These are phyloP conservation scores for Elongisporangium senticosum DNA, from an alignment of 352 stramenopile genomes.

Conservation along the genomic window DNA sequence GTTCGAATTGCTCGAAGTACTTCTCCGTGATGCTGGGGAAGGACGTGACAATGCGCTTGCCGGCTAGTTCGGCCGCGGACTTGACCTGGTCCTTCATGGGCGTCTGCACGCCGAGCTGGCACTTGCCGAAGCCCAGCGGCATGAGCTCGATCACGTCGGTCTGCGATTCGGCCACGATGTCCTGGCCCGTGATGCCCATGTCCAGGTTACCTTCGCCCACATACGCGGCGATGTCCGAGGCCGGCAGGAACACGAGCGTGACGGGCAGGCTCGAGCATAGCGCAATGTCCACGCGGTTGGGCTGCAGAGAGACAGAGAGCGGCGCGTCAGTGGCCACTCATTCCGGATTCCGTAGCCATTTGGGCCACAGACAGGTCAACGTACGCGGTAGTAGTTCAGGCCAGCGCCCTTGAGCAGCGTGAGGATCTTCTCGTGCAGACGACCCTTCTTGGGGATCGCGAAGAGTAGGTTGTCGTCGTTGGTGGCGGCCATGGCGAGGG, in stretches of 20 bases:
- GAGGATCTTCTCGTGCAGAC: conserved; percentile 95
- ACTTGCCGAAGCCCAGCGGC: conserved; percentile 95
- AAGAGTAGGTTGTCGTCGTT: conserved; percentile 82
- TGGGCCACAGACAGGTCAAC: neutral
- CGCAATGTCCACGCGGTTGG: conserved; percentile 89
- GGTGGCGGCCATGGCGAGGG: conserved; percentile 10
- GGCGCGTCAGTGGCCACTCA: neutral
- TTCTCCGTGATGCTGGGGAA: conserved; percentile 92
- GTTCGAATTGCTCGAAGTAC: conserved; percentile 94
- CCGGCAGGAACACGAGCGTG: conserved; percentile 96
- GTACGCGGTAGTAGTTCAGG: conserved; percentile 92
- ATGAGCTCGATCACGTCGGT: conserved; percentile 91
- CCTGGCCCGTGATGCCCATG: conserved; percentile 96
- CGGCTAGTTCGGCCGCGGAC: conserved; percentile 79
- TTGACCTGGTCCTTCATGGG: conserved; percentile 86
- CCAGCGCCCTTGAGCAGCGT: conserved; percentile 95
- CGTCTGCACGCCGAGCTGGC: conserved; percentile 93
- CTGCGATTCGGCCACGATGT: conserved; percentile 91
- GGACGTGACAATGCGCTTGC: conserved; percentile 97
- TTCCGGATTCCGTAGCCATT: neutral
- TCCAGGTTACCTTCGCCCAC: conserved; percentile 98
- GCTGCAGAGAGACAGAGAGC: conserved; percentile 15
- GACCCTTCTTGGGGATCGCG: conserved; percentile 97
- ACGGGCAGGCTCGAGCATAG: conserved; percentile 92
- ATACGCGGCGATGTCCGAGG: conserved; percentile 97